Conservation (phyloP, 2,329 filamentous ascomycete species). For the Calonectria montana region DNA sequence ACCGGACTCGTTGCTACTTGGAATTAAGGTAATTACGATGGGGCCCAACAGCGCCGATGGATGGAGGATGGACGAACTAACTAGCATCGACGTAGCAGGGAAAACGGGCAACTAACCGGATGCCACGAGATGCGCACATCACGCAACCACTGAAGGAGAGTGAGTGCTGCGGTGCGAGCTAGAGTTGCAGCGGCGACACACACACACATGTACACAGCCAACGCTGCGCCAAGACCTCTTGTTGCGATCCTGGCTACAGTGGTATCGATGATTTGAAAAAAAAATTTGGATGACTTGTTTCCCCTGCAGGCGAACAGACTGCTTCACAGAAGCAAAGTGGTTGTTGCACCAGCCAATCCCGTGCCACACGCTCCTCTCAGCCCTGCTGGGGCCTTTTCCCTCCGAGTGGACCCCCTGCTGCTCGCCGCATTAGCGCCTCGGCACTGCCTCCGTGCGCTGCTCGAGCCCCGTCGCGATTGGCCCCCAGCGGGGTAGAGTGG, state of each 20-base stretch:
- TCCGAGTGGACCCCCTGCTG: not conserved
- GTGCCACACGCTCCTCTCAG: not conserved
- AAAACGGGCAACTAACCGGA: not conserved
- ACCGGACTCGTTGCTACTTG: not conserved
- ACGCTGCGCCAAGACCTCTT: not conserved
- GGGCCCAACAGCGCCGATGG: not conserved
- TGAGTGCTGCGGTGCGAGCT: no score
- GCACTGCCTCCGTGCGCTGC: conserved; percentile 19
- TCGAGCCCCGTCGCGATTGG: conserved; percentile 15
- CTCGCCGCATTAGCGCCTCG: conserved; percentile 17
- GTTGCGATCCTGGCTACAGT: not conserved
- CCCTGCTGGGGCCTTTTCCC: not conserved
- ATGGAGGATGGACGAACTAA: not conserved
- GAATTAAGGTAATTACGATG: conserved; percentile 8
- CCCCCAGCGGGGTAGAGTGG: not conserved
- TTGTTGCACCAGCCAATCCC: not conserved
- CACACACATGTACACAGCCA: no score
- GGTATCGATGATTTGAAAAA: not conserved
- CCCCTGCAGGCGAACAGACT: not conserved
- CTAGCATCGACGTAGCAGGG: not conserved
- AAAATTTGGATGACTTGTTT: not conserved
- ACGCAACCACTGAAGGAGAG: no score
- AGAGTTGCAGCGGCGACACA: no score
- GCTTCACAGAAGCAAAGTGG: not conserved
- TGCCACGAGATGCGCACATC: no score